These are phyloP conservation scores for Leccinum boreale DNA, from an alignment of 768 basidiomycete species.

Conservation along the genomic window DNA sequence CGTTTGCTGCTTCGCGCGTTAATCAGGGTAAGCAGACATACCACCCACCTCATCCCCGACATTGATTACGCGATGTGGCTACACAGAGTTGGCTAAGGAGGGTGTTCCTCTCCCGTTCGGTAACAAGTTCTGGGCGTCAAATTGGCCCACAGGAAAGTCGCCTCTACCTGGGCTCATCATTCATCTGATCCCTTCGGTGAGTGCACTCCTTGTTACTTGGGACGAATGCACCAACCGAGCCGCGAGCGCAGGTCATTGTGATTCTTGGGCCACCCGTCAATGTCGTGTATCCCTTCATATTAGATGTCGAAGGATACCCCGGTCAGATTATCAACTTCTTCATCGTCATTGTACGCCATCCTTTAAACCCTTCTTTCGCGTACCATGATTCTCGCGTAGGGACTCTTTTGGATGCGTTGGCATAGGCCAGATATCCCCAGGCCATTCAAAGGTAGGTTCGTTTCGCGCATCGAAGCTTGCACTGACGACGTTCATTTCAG, in stretches of 20 bases:
- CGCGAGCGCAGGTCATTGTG: conserved; percentile 40
- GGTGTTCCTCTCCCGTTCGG: conserved; percentile 60
- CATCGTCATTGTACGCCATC: conserved; percentile 45
- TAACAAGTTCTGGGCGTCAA: conserved; percentile 58
- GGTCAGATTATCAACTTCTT: conserved; percentile 55
- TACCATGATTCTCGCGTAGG: conserved; percentile 25
- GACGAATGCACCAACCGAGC: neutral
- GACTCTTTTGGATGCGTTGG: conserved; percentile 56
- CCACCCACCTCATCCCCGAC: neutral
- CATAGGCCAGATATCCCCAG: conserved; percentile 42
- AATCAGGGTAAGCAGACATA: conserved; percentile 42
- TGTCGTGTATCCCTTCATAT: conserved; percentile 59
- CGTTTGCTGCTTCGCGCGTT: conserved; percentile 48
- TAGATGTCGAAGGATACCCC: conserved; percentile 52
- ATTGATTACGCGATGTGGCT: too few species aligned
- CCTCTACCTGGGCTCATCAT: conserved; percentile 55
- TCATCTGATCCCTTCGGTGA: conserved; percentile 50
- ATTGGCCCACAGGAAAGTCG: conserved; percentile 57
- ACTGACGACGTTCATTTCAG: conserved; percentile 22
- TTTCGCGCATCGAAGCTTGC: neutral
- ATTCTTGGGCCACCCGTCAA: conserved; percentile 51
- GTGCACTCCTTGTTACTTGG: neutral
- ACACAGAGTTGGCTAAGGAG: conserved; percentile 57
- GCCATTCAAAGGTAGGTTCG: conserved; percentile 48
- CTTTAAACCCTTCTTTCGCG: too few species aligned